phyloP scores from a whole-genome alignment of 2,329 filamentous ascomycete species.

The Reticulascus tulasneorum region DNA sequence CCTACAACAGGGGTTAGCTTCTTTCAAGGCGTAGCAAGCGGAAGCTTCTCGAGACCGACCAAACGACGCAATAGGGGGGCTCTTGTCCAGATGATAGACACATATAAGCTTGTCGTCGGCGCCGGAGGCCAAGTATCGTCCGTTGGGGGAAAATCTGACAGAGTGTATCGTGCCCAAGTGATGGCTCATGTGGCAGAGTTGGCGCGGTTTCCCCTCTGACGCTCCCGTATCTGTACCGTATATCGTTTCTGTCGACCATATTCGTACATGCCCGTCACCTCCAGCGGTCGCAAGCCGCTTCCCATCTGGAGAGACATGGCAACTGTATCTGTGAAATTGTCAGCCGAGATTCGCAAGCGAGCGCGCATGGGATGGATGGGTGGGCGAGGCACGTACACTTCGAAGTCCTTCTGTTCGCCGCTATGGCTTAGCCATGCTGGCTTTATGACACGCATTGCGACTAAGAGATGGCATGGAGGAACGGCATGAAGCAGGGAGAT shows the following conservation, averaged over 20 bases:
- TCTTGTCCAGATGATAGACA: constrained; percentile 86
- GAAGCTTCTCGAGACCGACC: constrained; percentile 45
- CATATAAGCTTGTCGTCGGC: constrained; percentile 99
- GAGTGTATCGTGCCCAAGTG: constrained; percentile 97
- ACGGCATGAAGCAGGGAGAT: no score
- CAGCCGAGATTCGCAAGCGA: no score
- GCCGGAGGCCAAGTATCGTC: constrained; percentile 91
- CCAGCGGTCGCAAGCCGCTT: constrained; percentile 88
- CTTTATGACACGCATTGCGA: constrained; percentile 79
- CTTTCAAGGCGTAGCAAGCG: background rate
- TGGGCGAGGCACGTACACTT: no score
- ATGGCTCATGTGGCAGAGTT: constrained; percentile 97
- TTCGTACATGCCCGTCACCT: constrained; percentile 93
- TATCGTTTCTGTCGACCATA: constrained; percentile 96
- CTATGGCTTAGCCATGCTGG: constrained; percentile 94
- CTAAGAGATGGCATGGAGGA: no score
- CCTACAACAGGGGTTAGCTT: constrained; percentile 8
- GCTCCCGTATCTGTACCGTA: constrained; percentile 52
- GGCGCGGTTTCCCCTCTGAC: constrained; percentile 62
- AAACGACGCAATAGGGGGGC: constrained; percentile 74
- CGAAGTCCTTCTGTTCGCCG: constrained; percentile 96
- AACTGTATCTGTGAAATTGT: no score
- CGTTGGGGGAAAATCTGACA: constrained; percentile 93
- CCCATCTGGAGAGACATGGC: constrained; percentile 93
- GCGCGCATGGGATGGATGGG: no score